These are phyloP conservation scores for Hypoxylon sp. DNA, from an alignment of 2,329 filamentous ascomycete species.

Conservation along the genomic window DNA sequence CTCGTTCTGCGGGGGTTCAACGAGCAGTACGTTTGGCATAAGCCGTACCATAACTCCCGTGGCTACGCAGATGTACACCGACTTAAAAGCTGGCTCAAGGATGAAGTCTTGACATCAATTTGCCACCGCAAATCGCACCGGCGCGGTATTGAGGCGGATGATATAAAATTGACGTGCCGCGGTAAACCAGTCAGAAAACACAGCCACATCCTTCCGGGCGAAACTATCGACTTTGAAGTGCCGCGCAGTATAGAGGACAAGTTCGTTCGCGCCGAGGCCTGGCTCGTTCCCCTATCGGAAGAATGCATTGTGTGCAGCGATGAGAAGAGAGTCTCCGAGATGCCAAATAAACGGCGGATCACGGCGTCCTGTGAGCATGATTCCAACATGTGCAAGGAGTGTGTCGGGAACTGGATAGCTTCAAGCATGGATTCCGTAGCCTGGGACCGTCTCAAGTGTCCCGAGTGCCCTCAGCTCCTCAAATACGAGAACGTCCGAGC, in stretches of 20 bases:
- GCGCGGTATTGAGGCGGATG: slow-evolving; percentile 33
- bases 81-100: slow-evolving; percentile 42
- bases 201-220: slow-evolving; percentile 44
- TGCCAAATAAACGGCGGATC: slow-evolving; percentile 48
- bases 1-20: slow-evolving; percentile 51
- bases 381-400: slow-evolving; percentile 51
- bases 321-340: slow-evolving; percentile 52
- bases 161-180: slow-evolving; percentile 38
- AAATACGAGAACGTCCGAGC: slow-evolving; percentile 50
- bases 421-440: slow-evolving; percentile 48
- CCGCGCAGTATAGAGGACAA: slow-evolving; percentile 44
- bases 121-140: slow-evolving; percentile 26
- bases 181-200: slow-evolving; percentile 34
- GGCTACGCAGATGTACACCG: slow-evolving; percentile 25
- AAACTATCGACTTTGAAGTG: slow-evolving; percentile 51
- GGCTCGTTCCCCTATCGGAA: slow-evolving; percentile 50
- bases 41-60: slow-evolving; percentile 24
- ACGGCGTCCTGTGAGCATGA: slow-evolving; percentile 49
- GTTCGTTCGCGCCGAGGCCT: slow-evolving; percentile 51
- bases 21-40: slow-evolving; percentile 53
- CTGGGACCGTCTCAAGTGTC: slow-evolving; percentile 54
- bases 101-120: slow-evolving; percentile 33
- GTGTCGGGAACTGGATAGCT: slow-evolving; percentile 53
- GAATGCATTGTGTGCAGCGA: slow-evolving; percentile 54
- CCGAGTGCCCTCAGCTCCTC: slow-evolving; percentile 52